Percentiles rank a stretch among this genome's conserved stretches.
Evolutionary conservation across 2,329 filamentous ascomycete species (phyloP).

Genomic region (Magnaporthiopsis rhizophila): DNA sequence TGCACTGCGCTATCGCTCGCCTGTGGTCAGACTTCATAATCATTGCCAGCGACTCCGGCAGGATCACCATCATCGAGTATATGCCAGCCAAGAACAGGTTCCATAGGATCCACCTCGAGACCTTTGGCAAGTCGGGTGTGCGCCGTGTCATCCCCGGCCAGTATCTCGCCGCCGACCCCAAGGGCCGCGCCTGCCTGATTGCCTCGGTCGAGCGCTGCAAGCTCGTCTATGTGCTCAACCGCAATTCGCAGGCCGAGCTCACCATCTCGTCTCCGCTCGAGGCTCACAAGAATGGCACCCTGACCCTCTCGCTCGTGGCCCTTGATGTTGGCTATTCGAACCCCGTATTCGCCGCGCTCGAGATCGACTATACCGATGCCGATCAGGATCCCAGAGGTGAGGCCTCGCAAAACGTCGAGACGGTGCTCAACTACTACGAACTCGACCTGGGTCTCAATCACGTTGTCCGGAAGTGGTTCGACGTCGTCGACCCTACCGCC

Average conservation of each 20-base stretch:
- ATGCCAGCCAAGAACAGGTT: constrained; percentile 79
- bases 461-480: constrained; percentile 93
- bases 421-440: constrained; percentile 93
- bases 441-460: constrained; percentile 95
- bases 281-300: constrained; percentile 84
- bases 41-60: constrained; percentile 88
- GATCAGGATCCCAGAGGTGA: constrained; percentile 86
- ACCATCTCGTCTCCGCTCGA: constrained; percentile 96
- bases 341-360: constrained; percentile 88
- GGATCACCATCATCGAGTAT: constrained; percentile 92
- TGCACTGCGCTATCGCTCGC: not conserved
- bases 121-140: constrained; percentile 94
- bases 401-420: constrained; percentile 75
- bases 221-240: constrained; percentile 95
- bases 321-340: constrained; percentile 96
- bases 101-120: constrained; percentile 85
- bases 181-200: constrained; percentile 89
- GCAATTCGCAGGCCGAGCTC: constrained; percentile 87
- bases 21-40: constrained; percentile 76
- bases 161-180: constrained; percentile 91
- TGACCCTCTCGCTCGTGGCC: constrained; percentile 81
- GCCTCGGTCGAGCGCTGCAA: constrained; percentile 98
- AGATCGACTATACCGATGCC: constrained; percentile 84
- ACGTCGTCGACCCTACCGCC: constrained; percentile 82
- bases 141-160: constrained; percentile 91